These are phyloP conservation scores for Triticum aestivum DNA, from an alignment of 176 grass and related monocot genomes.

Conservation along the genomic window IWGSC_CS_RefSeq_v2.1 NC_057795.1:286623701-286624200, in stretches of 20 bases:
- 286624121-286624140: slow-evolving; percentile 23
- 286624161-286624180: neutral
- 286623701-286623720: slow-evolving; percentile 45
- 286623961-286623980: neutral
- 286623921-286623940: neutral
- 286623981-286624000: slow-evolving; percentile 51
- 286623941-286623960: neutral
- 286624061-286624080: neutral
- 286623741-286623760: slow-evolving; percentile 68
- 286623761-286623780: slow-evolving; percentile 76
- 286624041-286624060: slow-evolving; percentile 5
- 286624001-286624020: slow-evolving; percentile 81
- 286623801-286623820: slow-evolving; percentile 46
- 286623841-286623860: slow-evolving; percentile 69
- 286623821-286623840: slow-evolving; percentile 75
- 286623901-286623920: slow-evolving; percentile 36
- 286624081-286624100: slow-evolving; percentile 38
- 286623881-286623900: slow-evolving; percentile 94
- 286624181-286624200: neutral
- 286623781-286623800: slow-evolving; percentile 54
- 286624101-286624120: slow-evolving; percentile 67
- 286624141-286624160: neutral
- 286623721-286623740: slow-evolving; percentile 78
- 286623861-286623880: slow-evolving; percentile 75
- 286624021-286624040: slow-evolving; percentile 69